Percentiles rank a stretch among this genome's conserved stretches.
Conservation (phyloP, 2,329 filamentous ascomycete genomes). For the Cyphellophora attinorum region DNA sequence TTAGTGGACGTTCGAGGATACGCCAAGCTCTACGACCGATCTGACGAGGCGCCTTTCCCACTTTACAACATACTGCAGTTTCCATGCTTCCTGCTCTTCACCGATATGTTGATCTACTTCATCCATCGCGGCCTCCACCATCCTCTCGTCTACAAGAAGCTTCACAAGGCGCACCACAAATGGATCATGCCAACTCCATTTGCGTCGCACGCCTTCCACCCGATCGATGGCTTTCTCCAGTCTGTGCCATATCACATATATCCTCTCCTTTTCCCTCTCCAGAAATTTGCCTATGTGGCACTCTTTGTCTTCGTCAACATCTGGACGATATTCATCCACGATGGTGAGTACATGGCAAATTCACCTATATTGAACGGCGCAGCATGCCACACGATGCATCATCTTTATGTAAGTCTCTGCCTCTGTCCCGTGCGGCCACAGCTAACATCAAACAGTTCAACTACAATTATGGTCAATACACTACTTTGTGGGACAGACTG, state of each 20-base stretch:
- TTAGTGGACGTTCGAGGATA: conserved; percentile 73
- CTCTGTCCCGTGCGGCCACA: not conserved
- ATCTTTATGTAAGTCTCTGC: conserved; percentile 36
- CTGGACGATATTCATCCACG: conserved; percentile 94
- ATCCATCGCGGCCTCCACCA: conserved; percentile 82
- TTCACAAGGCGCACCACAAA: conserved; percentile 98
- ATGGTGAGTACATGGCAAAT: conserved; percentile 88
- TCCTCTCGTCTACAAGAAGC: conserved; percentile 68
- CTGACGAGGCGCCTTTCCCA: conserved; percentile 61
- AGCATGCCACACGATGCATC: conserved; percentile 88
- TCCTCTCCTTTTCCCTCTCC: conserved; percentile 83
- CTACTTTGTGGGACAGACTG: conserved; percentile 81
- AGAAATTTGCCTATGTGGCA: conserved; percentile 77
- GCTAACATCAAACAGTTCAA: too few species aligned
- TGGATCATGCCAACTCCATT: conserved; percentile 98
- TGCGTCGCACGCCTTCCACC: conserved; percentile 90
- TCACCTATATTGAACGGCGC: conserved; percentile 88
- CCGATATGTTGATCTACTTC: conserved; percentile 84
- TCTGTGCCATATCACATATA: conserved; percentile 87
- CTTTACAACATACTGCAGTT: conserved; percentile 79
- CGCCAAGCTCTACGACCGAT: conserved; percentile 77
- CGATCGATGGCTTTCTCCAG: conserved; percentile 81
- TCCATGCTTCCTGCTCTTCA: conserved; percentile 78
- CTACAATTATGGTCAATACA: conserved; percentile 77
- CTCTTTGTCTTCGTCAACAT: conserved; percentile 91